Percentiles rank a stretch among this genome's conserved stretches.
phyloP scores from a whole-genome alignment of 1,284 basidiomycete genomes.

The Ustilago bromivora region DNA sequence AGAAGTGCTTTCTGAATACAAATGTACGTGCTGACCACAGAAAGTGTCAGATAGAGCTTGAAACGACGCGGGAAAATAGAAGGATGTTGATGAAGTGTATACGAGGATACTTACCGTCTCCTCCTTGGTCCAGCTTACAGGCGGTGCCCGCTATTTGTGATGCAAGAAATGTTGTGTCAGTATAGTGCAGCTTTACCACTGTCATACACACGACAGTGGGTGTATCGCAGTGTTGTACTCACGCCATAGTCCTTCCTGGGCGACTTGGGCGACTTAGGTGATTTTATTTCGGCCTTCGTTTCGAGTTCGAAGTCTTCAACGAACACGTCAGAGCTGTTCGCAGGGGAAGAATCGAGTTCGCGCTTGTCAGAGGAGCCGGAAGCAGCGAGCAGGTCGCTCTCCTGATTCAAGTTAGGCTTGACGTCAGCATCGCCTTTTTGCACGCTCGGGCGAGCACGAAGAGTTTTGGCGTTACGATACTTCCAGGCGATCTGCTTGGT shows the following conservation, averaged over 20 bases:
- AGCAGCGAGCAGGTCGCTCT: background rate
- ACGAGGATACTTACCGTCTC: conserved; percentile 12
- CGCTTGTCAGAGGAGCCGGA: background rate
- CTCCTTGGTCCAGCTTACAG: conserved; percentile 11
- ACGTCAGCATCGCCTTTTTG: background rate
- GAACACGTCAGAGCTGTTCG: background rate
- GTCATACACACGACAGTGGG: background rate
- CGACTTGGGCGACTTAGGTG: background rate
- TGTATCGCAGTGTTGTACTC: background rate
- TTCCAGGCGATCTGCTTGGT: no score
- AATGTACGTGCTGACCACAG: background rate
- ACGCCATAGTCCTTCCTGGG: background rate
- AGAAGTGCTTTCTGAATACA: conserved; percentile 6
- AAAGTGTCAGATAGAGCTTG: background rate
- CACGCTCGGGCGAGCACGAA: no score
- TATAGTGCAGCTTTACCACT: background rate
- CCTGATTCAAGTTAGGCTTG: background rate
- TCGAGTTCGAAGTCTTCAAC: background rate
- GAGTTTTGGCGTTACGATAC: no score
- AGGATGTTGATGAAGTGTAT: background rate
- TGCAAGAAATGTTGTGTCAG: background rate
- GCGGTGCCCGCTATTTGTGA: conserved; percentile 9
- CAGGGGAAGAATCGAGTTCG: background rate
- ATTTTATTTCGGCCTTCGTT: background rate
- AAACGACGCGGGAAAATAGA: background rate